Evolutionary conservation across 805 yeast species (phyloP).

Genomic region (Monosporozyma yasuniensis): DNA sequence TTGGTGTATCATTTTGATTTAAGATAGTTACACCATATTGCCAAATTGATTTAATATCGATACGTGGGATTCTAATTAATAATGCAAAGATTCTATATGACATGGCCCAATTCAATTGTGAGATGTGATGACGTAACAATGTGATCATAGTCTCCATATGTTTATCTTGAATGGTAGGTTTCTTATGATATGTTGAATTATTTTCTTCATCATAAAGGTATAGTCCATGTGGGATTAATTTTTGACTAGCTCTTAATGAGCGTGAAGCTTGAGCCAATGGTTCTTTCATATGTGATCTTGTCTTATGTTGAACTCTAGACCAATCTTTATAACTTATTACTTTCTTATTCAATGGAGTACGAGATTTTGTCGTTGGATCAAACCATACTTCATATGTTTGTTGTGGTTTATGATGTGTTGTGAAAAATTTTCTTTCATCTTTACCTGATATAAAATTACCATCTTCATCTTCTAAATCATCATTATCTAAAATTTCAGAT

Average conservation of each 20-base stretch:
- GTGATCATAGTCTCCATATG: conserved; percentile 29
- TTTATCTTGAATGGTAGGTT: conserved; percentile 9
- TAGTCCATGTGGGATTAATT: conserved; percentile 7
- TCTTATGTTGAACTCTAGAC: conserved; percentile 14
- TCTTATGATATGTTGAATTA: not conserved
- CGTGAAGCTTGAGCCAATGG: conserved; percentile 2
- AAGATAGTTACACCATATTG: conserved; percentile 53
- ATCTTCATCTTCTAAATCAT: not conserved
- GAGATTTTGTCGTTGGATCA: conserved; percentile 5
- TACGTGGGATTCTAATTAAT: conserved; percentile 38
- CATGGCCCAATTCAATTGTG: conserved; percentile 42
- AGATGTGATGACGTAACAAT: conserved; percentile 41
- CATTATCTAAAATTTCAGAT: not conserved
- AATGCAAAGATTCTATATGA: conserved; percentile 47
- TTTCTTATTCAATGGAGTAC: conserved; percentile 14
- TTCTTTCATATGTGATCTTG: conserved; percentile 10
- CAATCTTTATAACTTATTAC: conserved; percentile 15
- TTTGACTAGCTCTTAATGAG: conserved; percentile 14
- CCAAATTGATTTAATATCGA: conserved; percentile 55
- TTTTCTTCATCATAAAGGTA: conserved; percentile 4
- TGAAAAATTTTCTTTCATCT: conserved; percentile 18
- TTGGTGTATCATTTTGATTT: conserved; percentile 9
- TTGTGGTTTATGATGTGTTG: conserved; percentile 26
- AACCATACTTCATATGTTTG: conserved; percentile 27
- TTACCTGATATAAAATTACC: not conserved